A percentile compares a stretch with the other conserved stretches of the same genome.
These are phyloP conservation scores for Tagetes erecta DNA, from an alignment of 129 eudicot species.

Conservation along the genomic window DNA sequence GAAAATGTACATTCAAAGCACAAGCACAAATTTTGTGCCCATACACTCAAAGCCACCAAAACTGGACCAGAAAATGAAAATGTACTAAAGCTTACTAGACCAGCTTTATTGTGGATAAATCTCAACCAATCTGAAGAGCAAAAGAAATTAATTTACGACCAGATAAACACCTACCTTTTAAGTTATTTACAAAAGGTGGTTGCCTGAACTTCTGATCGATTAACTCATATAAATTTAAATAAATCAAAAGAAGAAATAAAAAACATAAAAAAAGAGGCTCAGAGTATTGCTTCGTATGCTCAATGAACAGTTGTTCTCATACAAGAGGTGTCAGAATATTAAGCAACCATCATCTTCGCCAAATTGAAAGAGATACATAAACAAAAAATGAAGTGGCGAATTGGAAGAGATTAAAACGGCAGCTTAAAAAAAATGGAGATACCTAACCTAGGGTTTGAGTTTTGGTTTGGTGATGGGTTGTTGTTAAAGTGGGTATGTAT, in stretches of 20 bases:
- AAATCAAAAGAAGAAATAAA: not conserved
- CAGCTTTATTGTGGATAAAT: slow-evolving; percentile 26
- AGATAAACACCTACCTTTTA: slow-evolving; percentile 33
- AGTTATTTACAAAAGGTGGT: slow-evolving; percentile 24
- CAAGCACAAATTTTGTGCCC: no score
- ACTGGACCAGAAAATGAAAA: not conserved
- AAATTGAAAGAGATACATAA: not conserved
- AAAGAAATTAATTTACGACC: slow-evolving; percentile 29
- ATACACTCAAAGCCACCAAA: no score
- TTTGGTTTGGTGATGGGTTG: not conserved
- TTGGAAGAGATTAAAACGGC: not conserved
- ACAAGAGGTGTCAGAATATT: slow-evolving; percentile 43
- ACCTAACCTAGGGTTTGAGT: not conserved
- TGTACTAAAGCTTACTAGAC: slow-evolving; percentile 37
- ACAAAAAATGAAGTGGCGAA: no score
- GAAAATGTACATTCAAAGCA: no score
- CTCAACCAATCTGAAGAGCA: slow-evolving; percentile 46
- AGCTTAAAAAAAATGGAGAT: not conserved
- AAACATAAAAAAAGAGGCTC: not conserved
- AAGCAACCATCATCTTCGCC: slow-evolving; percentile 36
- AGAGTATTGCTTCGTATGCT: slow-evolving; percentile 34
- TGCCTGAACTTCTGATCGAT: slow-evolving; percentile 40
- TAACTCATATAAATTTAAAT: not conserved
- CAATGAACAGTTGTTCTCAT: slow-evolving; percentile 32
- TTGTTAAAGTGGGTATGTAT: not conserved